Base-by-base conservation (phyloP, 1,284 basidiomycete genomes). In the Anthracocystis panici-leucophaei region DNA sequence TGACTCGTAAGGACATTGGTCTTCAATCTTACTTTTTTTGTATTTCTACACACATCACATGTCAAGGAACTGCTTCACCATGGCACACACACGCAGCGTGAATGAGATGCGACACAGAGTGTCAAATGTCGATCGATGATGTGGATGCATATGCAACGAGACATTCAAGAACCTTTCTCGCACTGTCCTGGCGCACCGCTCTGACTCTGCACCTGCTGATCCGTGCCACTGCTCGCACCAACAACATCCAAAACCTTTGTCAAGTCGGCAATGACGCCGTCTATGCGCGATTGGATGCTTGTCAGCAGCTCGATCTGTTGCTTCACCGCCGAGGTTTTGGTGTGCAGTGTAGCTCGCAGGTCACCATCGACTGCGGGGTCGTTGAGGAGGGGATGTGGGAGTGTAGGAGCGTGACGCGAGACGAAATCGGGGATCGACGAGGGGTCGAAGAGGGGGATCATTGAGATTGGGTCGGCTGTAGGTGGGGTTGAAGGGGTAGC, bases 381-480 rank as follows among this genome's bases (percentile, higher is more conserved):
- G 25, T 20, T 25, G 21, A 72, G 57, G 2, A 78, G 49, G 0
- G 70, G 64, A 40, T 64, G 65, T 52, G 84, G 57, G 49, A 81
- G 62, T 35, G 75, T 10, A 41, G 77, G 10, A 60, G 77, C 57
- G 59, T 82, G 56, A 44, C 72, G 29, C 51, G 77, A 45, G 65
- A 76, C 35, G 50, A 80, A 75, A 65, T 82, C n/a, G 44, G 74
- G 16, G 66, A 84, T 65, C 42, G 65, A 25, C 44, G 74, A 5
- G 21, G 77, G 25, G 57, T 81, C 65, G 56, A 77, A 67, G 50
- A 84, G 57, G 52, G 84, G 59, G 62, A 79, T 65, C 80, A 83
- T 55, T 21, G 71, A 71, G 8, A 75, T 50, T 5, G 67, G 33
- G 23, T 74, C 65, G 67, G 38, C 33, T 35, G 31, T 29, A 11